Percentiles rank a stretch among this genome's conserved stretches.
phyloP scores from a whole-genome alignment of 1,139 yeast genomes.

The Suhomyces terraborum region DNA sequence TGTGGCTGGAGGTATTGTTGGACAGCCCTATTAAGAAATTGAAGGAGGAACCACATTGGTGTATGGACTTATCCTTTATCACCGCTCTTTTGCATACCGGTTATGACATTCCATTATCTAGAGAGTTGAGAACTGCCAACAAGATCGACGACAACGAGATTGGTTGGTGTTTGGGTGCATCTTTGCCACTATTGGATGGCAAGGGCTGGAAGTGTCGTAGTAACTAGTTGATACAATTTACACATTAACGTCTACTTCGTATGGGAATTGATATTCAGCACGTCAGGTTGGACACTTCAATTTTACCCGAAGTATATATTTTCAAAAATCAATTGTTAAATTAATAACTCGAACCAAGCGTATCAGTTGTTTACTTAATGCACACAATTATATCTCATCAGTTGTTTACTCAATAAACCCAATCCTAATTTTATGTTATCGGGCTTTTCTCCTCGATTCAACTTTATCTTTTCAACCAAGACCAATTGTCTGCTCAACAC shows the following conservation, averaged over 20 bases:
- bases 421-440: too few species aligned
- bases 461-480: too few species aligned
- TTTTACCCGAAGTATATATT: too few species aligned
- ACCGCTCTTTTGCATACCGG: slow-evolving; percentile 90
- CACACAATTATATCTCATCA: too few species aligned
- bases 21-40: slow-evolving; percentile 69
- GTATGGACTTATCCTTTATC: slow-evolving; percentile 88
- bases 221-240: background rate
- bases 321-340: too few species aligned
- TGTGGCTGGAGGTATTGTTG: slow-evolving; percentile 66
- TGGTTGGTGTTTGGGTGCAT: slow-evolving; percentile 99
- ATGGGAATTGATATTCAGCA: too few species aligned
- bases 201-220: slow-evolving; percentile 72
- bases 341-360: too few species aligned
- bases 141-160: slow-evolving; percentile 85
- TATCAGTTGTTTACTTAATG: too few species aligned
- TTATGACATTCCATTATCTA: slow-evolving; percentile 85
- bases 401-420: too few species aligned
- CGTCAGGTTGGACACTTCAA: too few species aligned
- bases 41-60: slow-evolving; percentile 85
- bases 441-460: too few species aligned
- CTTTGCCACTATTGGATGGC: slow-evolving; percentile 79
- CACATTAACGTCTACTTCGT: background rate
- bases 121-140: slow-evolving; percentile 91
- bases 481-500: too few species aligned